Evolutionary conservation across 2,329 filamentous ascomycete genomes (phyloP).

Genomic region (Drechmeria coniospora): DNA sequence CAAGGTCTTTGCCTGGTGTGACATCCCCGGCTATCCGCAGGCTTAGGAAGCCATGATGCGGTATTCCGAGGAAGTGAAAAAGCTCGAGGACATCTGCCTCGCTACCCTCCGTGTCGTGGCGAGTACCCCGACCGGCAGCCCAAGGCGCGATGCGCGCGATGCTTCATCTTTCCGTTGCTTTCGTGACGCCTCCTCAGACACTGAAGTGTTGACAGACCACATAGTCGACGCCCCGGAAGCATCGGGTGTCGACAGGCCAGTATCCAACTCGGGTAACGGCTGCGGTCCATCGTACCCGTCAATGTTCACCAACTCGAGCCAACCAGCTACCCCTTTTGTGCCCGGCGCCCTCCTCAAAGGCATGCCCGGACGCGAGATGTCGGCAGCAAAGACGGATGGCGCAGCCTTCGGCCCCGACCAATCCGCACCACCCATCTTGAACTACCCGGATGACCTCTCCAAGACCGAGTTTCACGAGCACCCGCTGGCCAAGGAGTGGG

Average conservation of each 20-base stretch:
- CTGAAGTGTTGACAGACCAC: conserved; percentile 4
- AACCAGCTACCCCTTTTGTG: conserved; percentile 4
- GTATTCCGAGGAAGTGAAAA: conserved; percentile 19
- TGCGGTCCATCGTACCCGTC: conserved; percentile 2
- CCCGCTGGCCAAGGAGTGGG: conserved; percentile 16
- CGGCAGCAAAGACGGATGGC: conserved; percentile 20
- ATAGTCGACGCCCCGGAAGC: background rate
- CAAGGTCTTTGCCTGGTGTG: conserved; percentile 18
- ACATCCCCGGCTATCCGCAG: conserved; percentile 14
- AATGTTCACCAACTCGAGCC: conserved; percentile 1
- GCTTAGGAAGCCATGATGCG: conserved; percentile 13
- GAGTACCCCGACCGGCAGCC: conserved; percentile 2
- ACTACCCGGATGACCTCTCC: conserved; percentile 19
- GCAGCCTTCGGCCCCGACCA: conserved; percentile 18
- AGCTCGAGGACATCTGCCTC: conserved; percentile 16
- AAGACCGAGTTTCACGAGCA: conserved; percentile 19
- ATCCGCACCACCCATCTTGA: conserved; percentile 14
- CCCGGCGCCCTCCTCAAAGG: conserved; percentile 28
- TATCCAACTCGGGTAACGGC: background rate
- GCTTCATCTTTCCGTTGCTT: conserved; percentile 5
- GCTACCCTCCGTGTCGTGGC: conserved; percentile 8
- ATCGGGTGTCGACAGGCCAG: no score
- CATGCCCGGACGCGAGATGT: conserved; percentile 23
- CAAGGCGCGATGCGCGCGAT: background rate
- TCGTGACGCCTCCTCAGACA: conserved; percentile 4